Conservation (phyloP, 2,329 filamentous ascomycete genomes). For the Thermothelomyces thermophilus region DNA sequence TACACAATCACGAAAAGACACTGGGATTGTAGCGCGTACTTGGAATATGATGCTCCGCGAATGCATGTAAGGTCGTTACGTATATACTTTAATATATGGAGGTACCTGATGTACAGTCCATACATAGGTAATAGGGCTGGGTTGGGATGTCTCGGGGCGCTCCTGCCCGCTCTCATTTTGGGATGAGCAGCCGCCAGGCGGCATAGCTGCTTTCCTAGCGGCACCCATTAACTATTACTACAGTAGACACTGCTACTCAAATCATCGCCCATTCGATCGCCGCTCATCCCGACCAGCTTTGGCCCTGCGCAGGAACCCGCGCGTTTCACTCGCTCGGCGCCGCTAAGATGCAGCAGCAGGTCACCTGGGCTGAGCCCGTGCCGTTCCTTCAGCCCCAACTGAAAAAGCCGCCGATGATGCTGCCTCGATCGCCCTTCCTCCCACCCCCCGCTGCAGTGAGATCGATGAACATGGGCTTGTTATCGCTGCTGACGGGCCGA, state of each 20-base stretch:
- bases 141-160: background rate
- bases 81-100: background rate
- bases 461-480: slow-evolving; percentile 8
- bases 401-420: background rate
- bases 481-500: slow-evolving; percentile 16
- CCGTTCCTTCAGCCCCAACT: background rate
- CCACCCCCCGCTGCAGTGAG: slow-evolving; percentile 7
- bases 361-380: background rate
- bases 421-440: background rate
- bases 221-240: no score
- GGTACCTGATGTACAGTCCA: no score
- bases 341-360: slow-evolving; percentile 5
- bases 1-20: no score
- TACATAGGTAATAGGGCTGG: slow-evolving; percentile 8
- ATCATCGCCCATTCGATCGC: no score
- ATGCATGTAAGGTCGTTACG: background rate
- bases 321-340: slow-evolving; percentile 11
- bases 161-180: background rate
- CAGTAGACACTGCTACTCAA: no score
- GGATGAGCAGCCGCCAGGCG: background rate
- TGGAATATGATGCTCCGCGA: no score
- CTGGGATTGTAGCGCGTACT: no score
- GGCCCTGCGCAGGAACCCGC: slow-evolving; percentile 17
- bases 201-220: no score
- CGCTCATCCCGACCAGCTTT: background rate